Evolutionary conservation across 495 filamentous ascomycete species (phyloP).

Genomic region (Penicillium argentinense): DNA sequence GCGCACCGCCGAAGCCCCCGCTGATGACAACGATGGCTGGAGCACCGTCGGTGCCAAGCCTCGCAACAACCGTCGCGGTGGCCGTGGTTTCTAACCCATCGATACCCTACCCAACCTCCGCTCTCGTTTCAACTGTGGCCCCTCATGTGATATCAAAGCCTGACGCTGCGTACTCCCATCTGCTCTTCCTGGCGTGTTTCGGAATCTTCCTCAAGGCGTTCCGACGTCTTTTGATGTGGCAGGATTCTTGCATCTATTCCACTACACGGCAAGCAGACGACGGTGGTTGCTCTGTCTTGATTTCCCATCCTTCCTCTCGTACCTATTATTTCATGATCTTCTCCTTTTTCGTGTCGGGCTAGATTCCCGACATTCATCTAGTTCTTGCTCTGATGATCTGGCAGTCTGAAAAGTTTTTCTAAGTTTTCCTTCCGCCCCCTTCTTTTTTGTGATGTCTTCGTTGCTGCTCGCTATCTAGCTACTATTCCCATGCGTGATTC

Average conservation of each 20-base stretch:
- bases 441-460: slow-evolving; percentile 15
- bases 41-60: slow-evolving; percentile 65
- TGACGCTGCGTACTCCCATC: not conserved
- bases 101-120: slow-evolving; percentile 41
- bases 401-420: slow-evolving; percentile 47
- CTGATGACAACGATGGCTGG: slow-evolving; percentile 70
- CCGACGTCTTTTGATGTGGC: slow-evolving; percentile 10
- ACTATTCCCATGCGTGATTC: slow-evolving; percentile 41
- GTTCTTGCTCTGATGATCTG: slow-evolving; percentile 39
- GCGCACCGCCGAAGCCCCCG: slow-evolving; percentile 39
- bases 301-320: slow-evolving; percentile 13
- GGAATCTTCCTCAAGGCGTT: not conserved
- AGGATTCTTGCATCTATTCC: slow-evolving; percentile 17
- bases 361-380: slow-evolving; percentile 37
- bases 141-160: slow-evolving; percentile 1
- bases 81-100: slow-evolving; percentile 39
- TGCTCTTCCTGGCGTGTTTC: not conserved
- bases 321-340: slow-evolving; percentile 30
- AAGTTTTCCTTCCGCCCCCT: no score
- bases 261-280: slow-evolving; percentile 11
- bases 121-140: slow-evolving; percentile 17
- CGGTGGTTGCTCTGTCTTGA: slow-evolving; percentile 23
- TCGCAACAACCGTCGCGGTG: slow-evolving; percentile 53
- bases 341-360: slow-evolving; percentile 25
- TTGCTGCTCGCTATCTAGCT: slow-evolving; percentile 35